These are phyloP conservation scores for Schizothecium vesticola DNA, from an alignment of 495 filamentous ascomycete genomes.

Conservation along the genomic window DNA sequence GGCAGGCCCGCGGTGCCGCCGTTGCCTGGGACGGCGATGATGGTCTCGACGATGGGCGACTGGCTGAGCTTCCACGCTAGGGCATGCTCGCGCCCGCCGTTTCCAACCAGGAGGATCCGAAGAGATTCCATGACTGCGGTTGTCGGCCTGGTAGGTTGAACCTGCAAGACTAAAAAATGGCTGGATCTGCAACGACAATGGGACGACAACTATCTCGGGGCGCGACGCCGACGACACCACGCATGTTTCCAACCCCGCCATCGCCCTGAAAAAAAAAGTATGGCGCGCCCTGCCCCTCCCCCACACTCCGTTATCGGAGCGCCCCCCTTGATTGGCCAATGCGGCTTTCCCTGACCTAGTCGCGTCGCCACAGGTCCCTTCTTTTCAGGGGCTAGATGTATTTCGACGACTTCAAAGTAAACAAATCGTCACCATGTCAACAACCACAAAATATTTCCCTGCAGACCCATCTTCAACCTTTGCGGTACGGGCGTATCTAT, in stretches of 20 bases:
- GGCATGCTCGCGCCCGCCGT: conserved; percentile 90
- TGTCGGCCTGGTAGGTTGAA: background rate
- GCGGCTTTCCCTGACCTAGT: background rate
- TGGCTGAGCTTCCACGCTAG: conserved; percentile 90
- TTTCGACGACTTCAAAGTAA: background rate
- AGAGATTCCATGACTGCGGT: conserved; percentile 27
- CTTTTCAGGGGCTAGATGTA: background rate
- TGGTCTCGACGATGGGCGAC: conserved; percentile 61
- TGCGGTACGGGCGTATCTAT: background rate
- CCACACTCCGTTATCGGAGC: conserved; percentile 20
- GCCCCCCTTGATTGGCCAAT: background rate
- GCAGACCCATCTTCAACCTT: background rate
- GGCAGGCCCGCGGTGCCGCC: conserved; percentile 73
- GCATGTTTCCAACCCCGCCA: conserved; percentile 2
- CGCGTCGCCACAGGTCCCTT: background rate
- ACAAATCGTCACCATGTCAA: background rate
- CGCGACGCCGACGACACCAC: background rate
- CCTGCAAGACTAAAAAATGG: background rate
- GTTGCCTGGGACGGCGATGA: conserved; percentile 73
- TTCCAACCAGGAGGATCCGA: conserved; percentile 79
- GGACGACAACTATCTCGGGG: background rate
- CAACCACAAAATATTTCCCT: background rate
- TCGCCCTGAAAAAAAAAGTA: conserved; percentile 18
- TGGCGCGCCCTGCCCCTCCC: conserved; percentile 32
- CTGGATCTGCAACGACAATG: background rate